Percentiles rank a stretch among this genome's conserved stretches.
These are phyloP conservation scores for Fraxinus sp. DNA, from an alignment of 305 asterid species.

Conservation along the genomic window DNA sequence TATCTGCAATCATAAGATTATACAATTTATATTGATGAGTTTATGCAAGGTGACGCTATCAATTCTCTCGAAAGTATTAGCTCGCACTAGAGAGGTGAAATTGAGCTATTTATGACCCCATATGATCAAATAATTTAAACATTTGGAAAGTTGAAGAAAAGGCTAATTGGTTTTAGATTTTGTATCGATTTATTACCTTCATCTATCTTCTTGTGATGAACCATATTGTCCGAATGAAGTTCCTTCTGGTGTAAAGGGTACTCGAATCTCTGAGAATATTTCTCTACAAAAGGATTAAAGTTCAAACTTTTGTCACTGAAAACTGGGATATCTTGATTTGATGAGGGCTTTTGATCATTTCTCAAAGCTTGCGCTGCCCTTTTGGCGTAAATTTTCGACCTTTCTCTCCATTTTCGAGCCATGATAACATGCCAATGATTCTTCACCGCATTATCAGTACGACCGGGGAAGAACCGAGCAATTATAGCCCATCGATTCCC, in stretches of 20 bases:
- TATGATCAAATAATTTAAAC: background rate
- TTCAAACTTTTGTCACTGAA: slow-evolving; percentile 18
- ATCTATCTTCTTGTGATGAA: slow-evolving; percentile 20
- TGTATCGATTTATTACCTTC: slow-evolving; percentile 32
- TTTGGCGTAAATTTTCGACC: slow-evolving; percentile 37
- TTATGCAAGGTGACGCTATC: background rate
- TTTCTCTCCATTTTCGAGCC: slow-evolving; percentile 68
- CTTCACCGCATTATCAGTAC: slow-evolving; percentile 86
- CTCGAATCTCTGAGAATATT: slow-evolving; percentile 19
- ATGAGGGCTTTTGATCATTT: slow-evolving; percentile 26
- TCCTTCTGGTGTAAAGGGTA: slow-evolving; percentile 28
- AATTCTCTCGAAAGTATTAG: background rate
- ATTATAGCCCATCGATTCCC: slow-evolving; percentile 82
- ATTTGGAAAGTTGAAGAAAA: background rate
- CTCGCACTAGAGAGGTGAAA: background rate
- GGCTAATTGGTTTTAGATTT: background rate
- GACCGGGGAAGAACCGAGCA: slow-evolving; percentile 72
- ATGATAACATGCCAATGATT: slow-evolving; percentile 86
- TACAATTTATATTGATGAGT: background rate
- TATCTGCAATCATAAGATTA: slow-evolving; percentile 26
- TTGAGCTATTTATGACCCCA: background rate
- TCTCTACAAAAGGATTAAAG: slow-evolving; percentile 26
- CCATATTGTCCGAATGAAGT: slow-evolving; percentile 18
- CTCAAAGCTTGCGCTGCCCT: slow-evolving; percentile 6
- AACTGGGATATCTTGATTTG: slow-evolving; percentile 23